Percentiles rank a stretch among this genome's conserved stretches.
Evolutionary conservation across 768 basidiomycete species (phyloP).

Genomic region (Phanerochaete carnosa): DNA sequence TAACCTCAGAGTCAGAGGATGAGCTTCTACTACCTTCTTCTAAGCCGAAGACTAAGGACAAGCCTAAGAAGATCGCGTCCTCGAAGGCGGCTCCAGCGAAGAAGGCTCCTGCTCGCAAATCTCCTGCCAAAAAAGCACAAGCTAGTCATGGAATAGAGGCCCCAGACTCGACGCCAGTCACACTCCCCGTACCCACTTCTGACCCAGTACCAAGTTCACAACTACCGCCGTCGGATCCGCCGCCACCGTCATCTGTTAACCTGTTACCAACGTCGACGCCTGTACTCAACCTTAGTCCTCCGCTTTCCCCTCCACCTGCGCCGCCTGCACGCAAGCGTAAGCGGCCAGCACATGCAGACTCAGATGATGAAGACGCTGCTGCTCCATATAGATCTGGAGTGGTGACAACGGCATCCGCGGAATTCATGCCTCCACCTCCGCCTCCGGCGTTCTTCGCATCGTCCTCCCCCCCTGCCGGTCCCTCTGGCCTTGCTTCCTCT

Average conservation of each 20-base stretch:
- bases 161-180: too few relatives aligned
- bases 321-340: slow-evolving; percentile 10
- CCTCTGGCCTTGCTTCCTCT: neutral
- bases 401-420: neutral
- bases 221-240: slow-evolving; percentile 12
- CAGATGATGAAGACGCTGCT: slow-evolving; percentile 3
- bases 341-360: neutral
- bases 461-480: slow-evolving; percentile 11
- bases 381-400: neutral
- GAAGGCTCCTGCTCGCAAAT: neutral
- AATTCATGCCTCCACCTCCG: neutral
- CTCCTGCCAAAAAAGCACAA: slow-evolving; percentile 5
- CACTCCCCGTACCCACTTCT: slow-evolving; percentile 4
- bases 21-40: slow-evolving; percentile 19
- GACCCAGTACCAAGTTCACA: slow-evolving; percentile 1
- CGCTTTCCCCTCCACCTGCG: slow-evolving; percentile 6
- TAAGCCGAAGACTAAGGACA: neutral
- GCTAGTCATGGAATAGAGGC: too few relatives aligned
- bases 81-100: neutral
- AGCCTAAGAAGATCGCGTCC: neutral
- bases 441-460: slow-evolving; percentile 17
- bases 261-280: neutral
- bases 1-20: slow-evolving; percentile 26
- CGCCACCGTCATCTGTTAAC: slow-evolving; percentile 3
- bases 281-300: neutral